A percentile compares a stretch with the other conserved stretches of the same genome.
Conservation (phyloP, 257 asterid species). For the Gardenia jasminoides region DNA sequence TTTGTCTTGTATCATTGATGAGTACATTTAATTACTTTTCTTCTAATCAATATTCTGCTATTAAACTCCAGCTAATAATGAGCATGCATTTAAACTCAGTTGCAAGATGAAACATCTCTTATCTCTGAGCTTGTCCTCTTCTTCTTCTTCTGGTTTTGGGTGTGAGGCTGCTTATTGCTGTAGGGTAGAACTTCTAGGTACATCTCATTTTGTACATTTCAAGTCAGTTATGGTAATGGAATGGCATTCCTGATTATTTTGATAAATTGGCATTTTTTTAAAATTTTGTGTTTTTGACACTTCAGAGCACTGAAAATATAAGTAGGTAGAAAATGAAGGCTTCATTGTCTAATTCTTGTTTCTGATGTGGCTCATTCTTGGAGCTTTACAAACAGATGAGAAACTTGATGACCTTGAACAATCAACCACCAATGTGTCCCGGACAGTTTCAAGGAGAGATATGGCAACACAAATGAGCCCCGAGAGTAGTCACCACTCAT, state of each 20-base stretch:
- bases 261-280: background rate
- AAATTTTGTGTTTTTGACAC: background rate
- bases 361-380: constrained; percentile 15
- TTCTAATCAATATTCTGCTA: background rate
- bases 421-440: constrained; percentile 14
- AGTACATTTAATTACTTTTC: background rate
- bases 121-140: background rate
- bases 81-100: background rate
- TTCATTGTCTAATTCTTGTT: background rate
- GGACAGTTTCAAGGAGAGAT: constrained; percentile 57
- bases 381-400: constrained; percentile 28
- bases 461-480: constrained; percentile 99
- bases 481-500: constrained; percentile 56
- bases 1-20: background rate
- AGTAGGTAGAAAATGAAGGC: background rate
- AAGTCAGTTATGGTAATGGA: background rate
- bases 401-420: constrained; percentile 30
- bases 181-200: background rate
- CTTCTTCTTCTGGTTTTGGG: background rate
- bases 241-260: background rate
- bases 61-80: background rate
- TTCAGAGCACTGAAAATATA: background rate
- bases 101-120: background rate
- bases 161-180: background rate
- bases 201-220: background rate